Conservation (phyloP, 2,329 filamentous ascomycete species). For the Talaromyces rugulosus region DNA sequence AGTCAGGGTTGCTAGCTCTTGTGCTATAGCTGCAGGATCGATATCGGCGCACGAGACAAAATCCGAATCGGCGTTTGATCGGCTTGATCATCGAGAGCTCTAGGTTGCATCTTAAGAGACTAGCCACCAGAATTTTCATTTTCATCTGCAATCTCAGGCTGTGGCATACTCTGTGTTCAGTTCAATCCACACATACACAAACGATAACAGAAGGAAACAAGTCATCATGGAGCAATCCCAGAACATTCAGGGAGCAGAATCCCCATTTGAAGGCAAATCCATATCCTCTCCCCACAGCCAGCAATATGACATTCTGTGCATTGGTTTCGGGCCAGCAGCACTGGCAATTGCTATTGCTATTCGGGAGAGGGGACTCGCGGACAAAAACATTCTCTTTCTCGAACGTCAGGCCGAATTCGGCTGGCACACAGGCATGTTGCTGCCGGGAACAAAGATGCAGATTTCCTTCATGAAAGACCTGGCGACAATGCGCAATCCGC, state of each 20-base stretch:
- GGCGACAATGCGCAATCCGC: slow-evolving; percentile 13
- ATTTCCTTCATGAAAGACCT: slow-evolving; percentile 14
- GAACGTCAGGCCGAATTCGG: slow-evolving; percentile 13
- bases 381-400: slow-evolving; percentile 8
- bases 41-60: not conserved
- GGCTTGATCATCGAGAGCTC: not conserved
- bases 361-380: slow-evolving; percentile 3
- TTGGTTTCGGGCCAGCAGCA: slow-evolving; percentile 12
- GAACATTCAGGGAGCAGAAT: not conserved
- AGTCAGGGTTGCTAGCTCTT: not conserved
- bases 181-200: not conserved
- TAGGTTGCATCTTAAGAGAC: not conserved
- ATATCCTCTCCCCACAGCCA: not conserved
- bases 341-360: slow-evolving; percentile 14
- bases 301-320: slow-evolving; percentile 10
- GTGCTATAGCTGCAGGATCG: not conserved
- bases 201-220: not conserved
- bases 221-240: slow-evolving; percentile 4
- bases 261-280: slow-evolving; percentile 2
- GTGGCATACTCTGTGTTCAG: not conserved
- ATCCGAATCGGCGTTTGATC: not conserved
- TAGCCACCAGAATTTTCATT: not conserved
- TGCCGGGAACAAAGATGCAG: slow-evolving; percentile 13
- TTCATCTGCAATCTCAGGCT: not conserved
- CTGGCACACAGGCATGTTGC: slow-evolving; percentile 13